Evolutionary conservation across 176 grass and related monocot species (phyloP).

Genomic region (Hyparrhenia diplandra): DNA sequence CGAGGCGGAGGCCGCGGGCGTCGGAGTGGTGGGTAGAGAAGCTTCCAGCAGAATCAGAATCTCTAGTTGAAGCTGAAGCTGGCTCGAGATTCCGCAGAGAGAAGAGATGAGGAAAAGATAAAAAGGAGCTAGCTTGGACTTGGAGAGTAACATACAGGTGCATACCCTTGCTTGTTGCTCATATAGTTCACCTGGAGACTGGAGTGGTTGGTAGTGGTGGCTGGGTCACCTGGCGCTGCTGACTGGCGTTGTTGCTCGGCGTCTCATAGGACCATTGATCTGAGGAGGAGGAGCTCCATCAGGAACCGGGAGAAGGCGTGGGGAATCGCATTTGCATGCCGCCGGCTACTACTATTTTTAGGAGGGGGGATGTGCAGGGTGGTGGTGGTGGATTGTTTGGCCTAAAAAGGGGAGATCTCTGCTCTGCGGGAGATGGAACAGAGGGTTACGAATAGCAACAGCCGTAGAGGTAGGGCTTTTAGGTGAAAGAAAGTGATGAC

Average conservation of each 20-base stretch:
- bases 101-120: not conserved
- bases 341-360: slow-evolving; percentile 46
- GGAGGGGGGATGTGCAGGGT: slow-evolving; percentile 1
- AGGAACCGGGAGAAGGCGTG: no score
- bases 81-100: slow-evolving; percentile 11
- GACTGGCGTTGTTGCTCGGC: not conserved
- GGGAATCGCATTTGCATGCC: slow-evolving; percentile 28
- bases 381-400: slow-evolving; percentile 38
- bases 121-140: not conserved
- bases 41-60: not conserved
- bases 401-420: slow-evolving; percentile 44
- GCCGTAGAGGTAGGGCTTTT: slow-evolving; percentile 36
- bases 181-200: not conserved
- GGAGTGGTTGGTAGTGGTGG: not conserved
- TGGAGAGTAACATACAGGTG: not conserved
- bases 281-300: not conserved
- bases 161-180: not conserved
- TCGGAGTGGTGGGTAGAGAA: slow-evolving; percentile 4
- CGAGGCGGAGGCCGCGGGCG: not conserved
- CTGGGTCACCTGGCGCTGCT: not conserved
- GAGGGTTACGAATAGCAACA: not conserved
- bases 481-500: slow-evolving; percentile 21
- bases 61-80: not conserved
- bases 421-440: slow-evolving; percentile 35
- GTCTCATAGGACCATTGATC: slow-evolving; percentile 35